These are phyloP conservation scores for Alternaria ventricosa DNA, from an alignment of 2,329 filamentous ascomycete species.

Conservation along the genomic window DNA sequence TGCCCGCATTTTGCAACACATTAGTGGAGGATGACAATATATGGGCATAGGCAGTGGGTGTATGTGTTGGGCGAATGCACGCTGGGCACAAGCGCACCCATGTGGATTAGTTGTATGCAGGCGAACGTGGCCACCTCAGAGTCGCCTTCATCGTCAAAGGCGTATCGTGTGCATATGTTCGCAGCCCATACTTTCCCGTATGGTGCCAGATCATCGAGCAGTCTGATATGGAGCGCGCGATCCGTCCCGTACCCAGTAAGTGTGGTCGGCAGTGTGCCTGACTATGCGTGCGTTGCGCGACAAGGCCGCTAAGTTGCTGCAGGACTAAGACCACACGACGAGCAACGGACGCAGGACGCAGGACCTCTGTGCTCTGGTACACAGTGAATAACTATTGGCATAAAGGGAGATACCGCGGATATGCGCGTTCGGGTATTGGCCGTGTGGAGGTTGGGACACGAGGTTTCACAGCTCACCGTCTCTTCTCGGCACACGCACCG, in stretches of 20 bases:
- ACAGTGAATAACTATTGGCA: background rate
- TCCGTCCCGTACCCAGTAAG: conserved; percentile 40
- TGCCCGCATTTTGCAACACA: conserved; percentile 46
- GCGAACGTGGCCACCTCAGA: conserved; percentile 48
- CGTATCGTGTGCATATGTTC: conserved; percentile 41
- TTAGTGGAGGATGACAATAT: conserved; percentile 48
- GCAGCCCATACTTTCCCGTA: conserved; percentile 37
- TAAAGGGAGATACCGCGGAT: background rate
- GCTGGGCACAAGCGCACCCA: conserved; percentile 45
- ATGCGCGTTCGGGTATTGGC: conserved; percentile 13
- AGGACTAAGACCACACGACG: conserved; percentile 25
- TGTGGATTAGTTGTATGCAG: conserved; percentile 47
- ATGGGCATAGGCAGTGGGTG: conserved; percentile 36
- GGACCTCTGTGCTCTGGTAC: conserved; percentile 11
- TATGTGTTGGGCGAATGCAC: conserved; percentile 50
- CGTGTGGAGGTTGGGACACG: conserved; percentile 15
- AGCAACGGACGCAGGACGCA: conserved; percentile 15
- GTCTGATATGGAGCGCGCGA: conserved; percentile 37
- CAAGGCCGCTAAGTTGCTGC: conserved; percentile 21
- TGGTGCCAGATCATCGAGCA: conserved; percentile 49
- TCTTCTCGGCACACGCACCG: conserved; percentile 18
- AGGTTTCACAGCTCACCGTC: conserved; percentile 26
- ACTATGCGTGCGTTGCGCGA: conserved; percentile 19
- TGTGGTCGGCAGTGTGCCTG: conserved; percentile 20
- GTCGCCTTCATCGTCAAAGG: conserved; percentile 41